These are phyloP conservation scores for Sugiyamaella chiloensis DNA, from an alignment of 805 yeast species.

Conservation along the genomic window DNA sequence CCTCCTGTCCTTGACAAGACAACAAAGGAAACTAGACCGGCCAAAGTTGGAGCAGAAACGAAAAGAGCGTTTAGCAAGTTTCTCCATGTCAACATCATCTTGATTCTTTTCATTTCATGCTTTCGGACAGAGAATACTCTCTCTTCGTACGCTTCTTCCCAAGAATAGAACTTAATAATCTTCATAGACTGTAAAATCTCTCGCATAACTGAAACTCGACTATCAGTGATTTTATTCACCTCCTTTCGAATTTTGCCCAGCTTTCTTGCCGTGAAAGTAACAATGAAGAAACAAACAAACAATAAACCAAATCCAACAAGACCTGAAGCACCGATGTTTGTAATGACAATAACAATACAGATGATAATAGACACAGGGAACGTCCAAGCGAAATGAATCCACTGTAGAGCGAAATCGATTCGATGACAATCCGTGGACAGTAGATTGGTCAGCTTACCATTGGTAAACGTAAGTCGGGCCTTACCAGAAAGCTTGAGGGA, in stretches of 20 bases:
- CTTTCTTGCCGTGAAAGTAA: conserved; percentile 47
- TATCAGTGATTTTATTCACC: conserved; percentile 68
- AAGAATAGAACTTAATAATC: conserved; percentile 81
- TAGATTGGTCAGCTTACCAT: conserved; percentile 69
- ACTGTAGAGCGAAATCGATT: conserved; percentile 71
- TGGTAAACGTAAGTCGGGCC: conserved; percentile 58
- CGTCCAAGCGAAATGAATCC: conserved; percentile 59
- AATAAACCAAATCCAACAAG: conserved; percentile 64
- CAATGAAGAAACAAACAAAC: conserved; percentile 34
- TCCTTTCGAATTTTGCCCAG: conserved; percentile 54
- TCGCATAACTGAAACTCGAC: conserved; percentile 68
- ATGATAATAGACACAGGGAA: conserved; percentile 64
- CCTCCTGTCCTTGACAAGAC: conserved; percentile 45
- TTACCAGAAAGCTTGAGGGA: conserved; percentile 57
- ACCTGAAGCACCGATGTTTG: conserved; percentile 69
- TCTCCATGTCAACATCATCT: conserved; percentile 62
- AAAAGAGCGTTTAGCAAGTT: conserved; percentile 64
- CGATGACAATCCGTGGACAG: conserved; percentile 81
- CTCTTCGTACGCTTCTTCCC: conserved; percentile 78
- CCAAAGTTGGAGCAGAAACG: conserved; percentile 61
- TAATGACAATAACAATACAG: conserved; percentile 59
- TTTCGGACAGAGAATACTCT: conserved; percentile 54
- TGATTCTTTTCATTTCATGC: conserved; percentile 59
- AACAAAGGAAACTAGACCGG: conserved; percentile 62
- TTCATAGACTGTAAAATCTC: conserved; percentile 78